Evolutionary conservation across 441 rosid species (phyloP).

Genomic region (Theobroma grandiflorum): DNA sequence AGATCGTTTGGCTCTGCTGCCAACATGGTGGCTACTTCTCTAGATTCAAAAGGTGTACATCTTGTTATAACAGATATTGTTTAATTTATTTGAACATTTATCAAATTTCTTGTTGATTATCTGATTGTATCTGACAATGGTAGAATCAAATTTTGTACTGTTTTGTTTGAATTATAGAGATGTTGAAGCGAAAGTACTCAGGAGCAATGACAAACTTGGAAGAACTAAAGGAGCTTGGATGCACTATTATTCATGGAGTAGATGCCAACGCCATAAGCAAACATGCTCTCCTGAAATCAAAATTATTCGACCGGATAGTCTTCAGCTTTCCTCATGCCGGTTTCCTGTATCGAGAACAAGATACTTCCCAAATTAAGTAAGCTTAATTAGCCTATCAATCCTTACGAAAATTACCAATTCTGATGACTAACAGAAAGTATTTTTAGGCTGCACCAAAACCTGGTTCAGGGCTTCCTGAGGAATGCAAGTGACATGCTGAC

Average conservation of each 20-base stretch:
- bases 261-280: slow-evolving; percentile 41
- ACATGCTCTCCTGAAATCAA: slow-evolving; percentile 31
- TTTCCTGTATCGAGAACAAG: slow-evolving; percentile 3
- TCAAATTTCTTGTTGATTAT: neutral
- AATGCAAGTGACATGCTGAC: slow-evolving; percentile 41
- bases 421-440: no score
- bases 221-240: slow-evolving; percentile 38
- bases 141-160: neutral
- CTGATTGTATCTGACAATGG: neutral
- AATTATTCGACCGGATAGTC: slow-evolving; percentile 45
- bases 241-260: slow-evolving; percentile 47
- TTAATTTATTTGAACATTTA: no score
- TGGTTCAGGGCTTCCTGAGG: slow-evolving; percentile 40
- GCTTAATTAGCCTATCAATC: neutral
- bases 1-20: slow-evolving; percentile 37
- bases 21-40: slow-evolving; percentile 39
- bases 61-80: neutral
- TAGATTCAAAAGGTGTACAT: slow-evolving; percentile 37
- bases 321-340: slow-evolving; percentile 50
- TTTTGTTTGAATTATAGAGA: slow-evolving; percentile 13
- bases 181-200: slow-evolving; percentile 18
- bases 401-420: no score
- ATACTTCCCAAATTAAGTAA: slow-evolving; percentile 25
- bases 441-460: neutral
- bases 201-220: slow-evolving; percentile 36